Conservation (phyloP, 23 red algal genomes). For the Cyanidium caldarium region DNA sequence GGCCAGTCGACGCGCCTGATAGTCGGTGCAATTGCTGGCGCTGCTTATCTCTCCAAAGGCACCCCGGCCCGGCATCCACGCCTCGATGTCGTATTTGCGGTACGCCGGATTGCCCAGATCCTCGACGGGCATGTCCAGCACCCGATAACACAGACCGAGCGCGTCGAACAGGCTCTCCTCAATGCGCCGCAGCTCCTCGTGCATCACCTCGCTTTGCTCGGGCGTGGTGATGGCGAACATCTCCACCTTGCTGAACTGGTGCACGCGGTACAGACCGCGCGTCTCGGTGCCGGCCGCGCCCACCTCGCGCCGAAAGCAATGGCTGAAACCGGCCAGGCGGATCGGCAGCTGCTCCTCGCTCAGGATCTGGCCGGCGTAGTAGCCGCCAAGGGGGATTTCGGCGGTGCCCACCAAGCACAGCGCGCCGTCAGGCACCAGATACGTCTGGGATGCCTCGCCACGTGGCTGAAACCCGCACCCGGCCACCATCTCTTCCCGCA, state of each 20-base stretch:
- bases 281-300: constrained; percentile 73
- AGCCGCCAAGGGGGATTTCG: constrained; percentile 86
- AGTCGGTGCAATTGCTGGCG: constrained; percentile 95
- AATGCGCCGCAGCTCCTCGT: constrained; percentile 54
- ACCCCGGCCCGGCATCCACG: constrained; percentile 93
- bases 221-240: constrained; percentile 67
- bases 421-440: constrained; percentile 52
- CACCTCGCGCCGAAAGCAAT: constrained; percentile 92
- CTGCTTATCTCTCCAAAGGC: constrained; percentile 78
- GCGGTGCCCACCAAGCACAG: constrained; percentile 93
- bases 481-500: constrained; percentile 52
- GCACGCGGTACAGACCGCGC: constrained; percentile 86
- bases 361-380: constrained; percentile 68
- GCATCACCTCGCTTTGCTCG: constrained; percentile 44
- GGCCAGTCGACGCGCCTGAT: constrained; percentile 78
- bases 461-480: constrained; percentile 88
- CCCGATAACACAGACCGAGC: constrained; percentile 65
- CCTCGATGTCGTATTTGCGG: constrained; percentile 96
- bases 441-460: constrained; percentile 75
- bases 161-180: constrained; percentile 58
- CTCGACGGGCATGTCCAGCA: constrained; percentile 86
- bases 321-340: constrained; percentile 76
- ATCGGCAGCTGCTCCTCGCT: constrained; percentile 57
- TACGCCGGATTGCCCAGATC: constrained; percentile 92
- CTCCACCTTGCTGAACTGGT: constrained; percentile 98